These are phyloP conservation scores for Polymyxa betae DNA, from an alignment of 208 protist species.

Conservation along the genomic window DNA sequence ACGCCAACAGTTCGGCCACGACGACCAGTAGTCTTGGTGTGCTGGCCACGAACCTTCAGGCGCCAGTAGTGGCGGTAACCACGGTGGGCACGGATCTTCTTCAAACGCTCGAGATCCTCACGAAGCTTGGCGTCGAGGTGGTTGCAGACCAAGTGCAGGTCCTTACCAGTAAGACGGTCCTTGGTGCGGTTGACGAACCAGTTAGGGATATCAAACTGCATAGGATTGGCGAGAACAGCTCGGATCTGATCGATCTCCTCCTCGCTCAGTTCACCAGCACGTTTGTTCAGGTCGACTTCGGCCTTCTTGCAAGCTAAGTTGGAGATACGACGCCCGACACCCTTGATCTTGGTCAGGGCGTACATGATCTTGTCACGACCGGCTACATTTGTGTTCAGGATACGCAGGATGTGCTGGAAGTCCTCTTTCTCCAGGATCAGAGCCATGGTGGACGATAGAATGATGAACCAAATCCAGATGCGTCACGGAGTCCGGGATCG, in stretches of 20 bases:
- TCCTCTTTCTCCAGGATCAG: slow-evolving; percentile 77
- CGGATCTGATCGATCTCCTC: slow-evolving; percentile 95
- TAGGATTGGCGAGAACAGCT: slow-evolving; percentile 94
- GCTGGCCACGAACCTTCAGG: slow-evolving; percentile 91
- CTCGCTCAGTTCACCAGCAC: slow-evolving; percentile 67
- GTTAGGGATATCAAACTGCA: slow-evolving; percentile 98
- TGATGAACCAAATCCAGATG: neutral
- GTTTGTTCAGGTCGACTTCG: slow-evolving; percentile 94
- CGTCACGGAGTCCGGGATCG: neutral
- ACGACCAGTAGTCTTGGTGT: slow-evolving; percentile 99
- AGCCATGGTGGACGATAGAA: slow-evolving; percentile 42
- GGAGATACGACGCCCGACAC: slow-evolving; percentile 98
- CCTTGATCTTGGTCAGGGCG: slow-evolving; percentile 97
- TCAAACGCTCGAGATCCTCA: slow-evolving; percentile 98
- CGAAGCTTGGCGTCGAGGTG: slow-evolving; percentile 94
- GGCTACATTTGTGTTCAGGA: slow-evolving; percentile 99
- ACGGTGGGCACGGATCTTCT: slow-evolving; percentile 97
- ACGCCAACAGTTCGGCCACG: slow-evolving; percentile 89
- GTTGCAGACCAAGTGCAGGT: slow-evolving; percentile 93
- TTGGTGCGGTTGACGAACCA: slow-evolving; percentile 99
- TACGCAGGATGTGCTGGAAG: slow-evolving; percentile 99
- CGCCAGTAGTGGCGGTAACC: slow-evolving; percentile 96
- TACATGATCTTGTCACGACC: slow-evolving; percentile 95
- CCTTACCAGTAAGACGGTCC: slow-evolving; percentile 96
- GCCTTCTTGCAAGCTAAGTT: slow-evolving; percentile 98